These are phyloP conservation scores for Irpex rosettiformis DNA, from an alignment of 1,284 basidiomycete genomes.

Conservation along the genomic window DNA sequence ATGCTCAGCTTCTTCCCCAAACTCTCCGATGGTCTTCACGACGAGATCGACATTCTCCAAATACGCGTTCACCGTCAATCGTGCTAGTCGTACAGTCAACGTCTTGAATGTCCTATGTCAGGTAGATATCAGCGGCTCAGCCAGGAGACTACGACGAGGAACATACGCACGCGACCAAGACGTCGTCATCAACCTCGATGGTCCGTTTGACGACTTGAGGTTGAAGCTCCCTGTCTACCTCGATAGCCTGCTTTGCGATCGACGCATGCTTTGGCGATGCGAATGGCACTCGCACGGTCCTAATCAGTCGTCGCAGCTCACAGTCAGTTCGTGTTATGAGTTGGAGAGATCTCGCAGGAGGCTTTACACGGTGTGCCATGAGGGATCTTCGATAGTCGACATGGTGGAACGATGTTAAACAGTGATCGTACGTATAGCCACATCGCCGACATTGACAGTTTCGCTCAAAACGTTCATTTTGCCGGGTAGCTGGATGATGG, in stretches of 20 bases:
- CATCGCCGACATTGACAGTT: no score
- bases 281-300: constrained; percentile 77
- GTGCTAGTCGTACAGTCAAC: constrained; percentile 77
- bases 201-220: constrained; percentile 70
- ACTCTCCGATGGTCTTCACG: constrained; percentile 77
- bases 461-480: no score
- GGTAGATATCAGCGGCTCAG: not conserved
- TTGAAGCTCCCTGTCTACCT: constrained; percentile 84
- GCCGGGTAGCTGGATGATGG: no score
- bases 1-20: constrained; percentile 56
- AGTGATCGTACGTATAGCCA: no score
- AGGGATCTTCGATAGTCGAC: constrained; percentile 18
- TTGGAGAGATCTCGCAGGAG: not conserved
- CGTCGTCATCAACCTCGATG: constrained; percentile 61
- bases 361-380: constrained; percentile 31
- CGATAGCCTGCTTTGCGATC: constrained; percentile 77
- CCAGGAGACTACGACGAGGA: constrained; percentile 6
- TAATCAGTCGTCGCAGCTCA: constrained; percentile 27
- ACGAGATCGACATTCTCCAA: constrained; percentile 86
- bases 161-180: constrained; percentile 61
- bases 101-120: constrained; percentile 63
- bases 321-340: no score
- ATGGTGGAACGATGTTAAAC: constrained; percentile 19
- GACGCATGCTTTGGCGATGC: constrained; percentile 66
- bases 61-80: constrained; percentile 80